Base-by-base conservation (phyloP, 352 stramenopile genomes). In the Phytophthora sojae region DNA sequence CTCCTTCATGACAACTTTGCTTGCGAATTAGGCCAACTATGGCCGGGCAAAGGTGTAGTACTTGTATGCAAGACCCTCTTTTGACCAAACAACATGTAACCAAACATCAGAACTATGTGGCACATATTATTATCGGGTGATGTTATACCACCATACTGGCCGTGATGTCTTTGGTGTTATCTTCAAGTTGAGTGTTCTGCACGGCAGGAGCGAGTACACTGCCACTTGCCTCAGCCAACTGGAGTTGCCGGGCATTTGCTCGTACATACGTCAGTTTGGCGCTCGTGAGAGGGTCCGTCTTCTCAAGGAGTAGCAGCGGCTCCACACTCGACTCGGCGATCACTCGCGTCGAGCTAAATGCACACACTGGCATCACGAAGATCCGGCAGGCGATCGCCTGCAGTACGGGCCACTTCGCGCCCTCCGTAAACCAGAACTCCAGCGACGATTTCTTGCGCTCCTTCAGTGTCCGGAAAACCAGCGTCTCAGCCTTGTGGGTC, bases 351-450 rank as follows among this genome's bases (percentile, higher is more conserved):
- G 67, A 64, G 49, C 47, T 72, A 44, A 54, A 62, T 6, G 61
- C 42, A 55, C 67, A 79, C 8, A 73, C 67, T 14, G 77, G 67
- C 74, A 84, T 79, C 12, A 79, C 64, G 44, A 82, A 82, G 21
- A 82, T 56, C 32, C 59, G 66, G 19, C 77, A 84, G n/a, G 74
- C 82, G 9, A 90, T 66, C 11, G 60, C 50, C 42, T 90, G 82
- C 3, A 90, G 62, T 14, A 65, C 39, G n/a, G 82, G 80, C 80
- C 82, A 90, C 39, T 77, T 76, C 0, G 62, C 57, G 6, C 82
- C 82, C n/a, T 90, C 80, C 7, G 67, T 76, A 25, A 90, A 69
- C 82, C 82, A 90, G 53, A 84, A 90, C 57, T 90, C 71, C 14
- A 81, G 30, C 14, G 80, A 69, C 1, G 78, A 82, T 61, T 85